Evolutionary conservation across 371 early-diverging fungal genomes (phyloP).

Genomic region (Chytridium lagenaria): DNA sequence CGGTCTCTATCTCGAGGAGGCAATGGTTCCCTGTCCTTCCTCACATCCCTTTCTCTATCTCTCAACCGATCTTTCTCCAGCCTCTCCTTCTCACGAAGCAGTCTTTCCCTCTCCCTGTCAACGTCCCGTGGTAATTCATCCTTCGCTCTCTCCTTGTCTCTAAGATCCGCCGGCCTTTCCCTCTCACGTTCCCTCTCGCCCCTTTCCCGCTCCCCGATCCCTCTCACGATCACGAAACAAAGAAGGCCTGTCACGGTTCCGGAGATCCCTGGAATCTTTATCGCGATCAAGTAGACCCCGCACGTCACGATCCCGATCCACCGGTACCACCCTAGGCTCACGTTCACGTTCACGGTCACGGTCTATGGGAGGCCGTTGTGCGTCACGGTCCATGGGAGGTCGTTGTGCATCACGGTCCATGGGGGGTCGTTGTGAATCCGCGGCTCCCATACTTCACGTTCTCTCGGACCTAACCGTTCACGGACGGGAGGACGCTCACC

Average conservation of each 20-base stretch:
- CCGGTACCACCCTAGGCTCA: not conserved
- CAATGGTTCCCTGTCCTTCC: slow-evolving; percentile 2
- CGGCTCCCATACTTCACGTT: not conserved
- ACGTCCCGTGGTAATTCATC: slow-evolving; percentile 8
- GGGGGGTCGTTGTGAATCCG: not conserved
- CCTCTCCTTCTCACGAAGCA: slow-evolving; percentile 8
- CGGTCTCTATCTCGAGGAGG: not conserved
- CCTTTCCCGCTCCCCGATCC: not conserved
- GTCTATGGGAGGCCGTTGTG: not conserved
- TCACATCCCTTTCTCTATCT: not conserved
- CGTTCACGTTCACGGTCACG: slow-evolving; percentile 13
- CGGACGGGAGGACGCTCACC: not conserved
- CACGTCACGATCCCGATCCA: not conserved
- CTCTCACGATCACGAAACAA: slow-evolving; percentile 17
- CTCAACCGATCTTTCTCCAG: slow-evolving; percentile 14
- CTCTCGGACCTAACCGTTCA: not conserved
- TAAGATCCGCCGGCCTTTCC: not conserved
- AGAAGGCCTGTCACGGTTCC: slow-evolving; percentile 2
- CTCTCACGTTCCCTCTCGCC: not conserved
- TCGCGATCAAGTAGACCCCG: not conserved
- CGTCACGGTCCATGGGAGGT: not conserved
- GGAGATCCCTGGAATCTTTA: not conserved
- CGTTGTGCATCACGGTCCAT: not conserved
- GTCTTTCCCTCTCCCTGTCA: slow-evolving; percentile 8
- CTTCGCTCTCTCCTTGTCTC: not conserved